Evolutionary conservation across 352 stramenopile genomes (phyloP), one percentile per base, ranked within the genome.

Genomic region (Globisporangium canariense): DNA sequence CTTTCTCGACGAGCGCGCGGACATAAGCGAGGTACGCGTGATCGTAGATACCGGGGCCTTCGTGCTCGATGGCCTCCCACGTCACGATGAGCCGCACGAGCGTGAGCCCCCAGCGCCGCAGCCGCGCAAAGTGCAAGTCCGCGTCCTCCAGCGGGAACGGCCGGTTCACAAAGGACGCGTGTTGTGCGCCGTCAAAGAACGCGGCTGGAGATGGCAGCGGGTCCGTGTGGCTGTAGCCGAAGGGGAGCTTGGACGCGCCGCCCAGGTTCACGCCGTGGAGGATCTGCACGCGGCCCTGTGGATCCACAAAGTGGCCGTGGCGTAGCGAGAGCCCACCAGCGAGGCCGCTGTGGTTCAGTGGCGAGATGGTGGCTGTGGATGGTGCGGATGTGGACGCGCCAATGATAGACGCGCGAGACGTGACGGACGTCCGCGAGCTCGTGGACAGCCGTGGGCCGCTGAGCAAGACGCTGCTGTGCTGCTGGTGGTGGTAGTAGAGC

Each of bases 1-100:
- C 84, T 46, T 84, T 81, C 54, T 75, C 55, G 28, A 97, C 56
- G 1, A 97, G 28, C 7, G 75, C 66, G 10, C 74, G 71, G 22
- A 97, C 62, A 67, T 97, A 97, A 14, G 54, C 16, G 0, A 97
- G 64, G 67, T 97, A 98, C n/a, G 84, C 87, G 4, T 34, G 58
- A 64, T 98, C 91, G 68, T 96, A 97, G 0, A 85, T 57, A 0
- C 86, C 88, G 1, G 89, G 90, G 2, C 89, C 89, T 2, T 36
- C 75, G 63, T 98, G 90, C 55, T 97, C 89, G 55, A 97, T 86
- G 20, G 89, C 91, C 68, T 97, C 91, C 91, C 91, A 98, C 4
- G 88, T 97, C 8, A 96, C 76, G 32, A 97, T 78, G 50, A 97
- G 77, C 4, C 90, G 75, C 40, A 97, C 46, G 30, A 94, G 83